These are phyloP conservation scores for Camptophora hylomeconis DNA, from an alignment of 2,329 filamentous ascomycete species.

Conservation along the genomic window DNA sequence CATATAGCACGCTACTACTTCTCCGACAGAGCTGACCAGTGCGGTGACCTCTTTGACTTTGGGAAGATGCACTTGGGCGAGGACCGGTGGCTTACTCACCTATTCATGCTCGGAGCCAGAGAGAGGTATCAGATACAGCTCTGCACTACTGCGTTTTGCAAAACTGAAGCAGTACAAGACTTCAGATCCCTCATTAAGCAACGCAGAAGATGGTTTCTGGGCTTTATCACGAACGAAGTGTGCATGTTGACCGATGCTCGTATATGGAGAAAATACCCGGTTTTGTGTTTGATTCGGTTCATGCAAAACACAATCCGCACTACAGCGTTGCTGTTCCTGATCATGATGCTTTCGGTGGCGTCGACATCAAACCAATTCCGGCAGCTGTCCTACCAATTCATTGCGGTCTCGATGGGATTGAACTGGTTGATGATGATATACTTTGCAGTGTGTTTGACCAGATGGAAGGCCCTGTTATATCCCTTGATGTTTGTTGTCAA, in stretches of 20 bases:
- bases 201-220: constrained; percentile 87
- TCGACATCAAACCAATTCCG: constrained; percentile 68
- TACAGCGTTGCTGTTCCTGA: constrained; percentile 85
- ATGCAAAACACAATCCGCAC: constrained; percentile 95
- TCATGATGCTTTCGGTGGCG: constrained; percentile 75
- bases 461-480: constrained; percentile 91
- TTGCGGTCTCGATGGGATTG: constrained; percentile 77
- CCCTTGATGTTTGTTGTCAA: constrained; percentile 92
- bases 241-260: constrained; percentile 95
- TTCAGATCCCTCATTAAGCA: constrained; percentile 82
- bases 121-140: constrained; percentile 92
- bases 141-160: constrained; percentile 96
- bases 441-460: constrained; percentile 72
- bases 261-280: constrained; percentile 80
- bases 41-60: constrained; percentile 91
- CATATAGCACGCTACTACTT: constrained; percentile 99
- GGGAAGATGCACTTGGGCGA: constrained; percentile 91
- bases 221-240: constrained; percentile 94
- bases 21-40: constrained; percentile 89
- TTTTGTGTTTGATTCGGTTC: constrained; percentile 75
- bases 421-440: constrained; percentile 96
- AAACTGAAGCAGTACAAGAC: constrained; percentile 90
- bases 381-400: constrained; percentile 82
- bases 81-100: constrained; percentile 90
- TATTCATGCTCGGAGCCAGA: constrained; percentile 97